Evolutionary conservation across 768 basidiomycete species (phyloP).

Genomic region (Daedaleopsis sinensis): DNA sequence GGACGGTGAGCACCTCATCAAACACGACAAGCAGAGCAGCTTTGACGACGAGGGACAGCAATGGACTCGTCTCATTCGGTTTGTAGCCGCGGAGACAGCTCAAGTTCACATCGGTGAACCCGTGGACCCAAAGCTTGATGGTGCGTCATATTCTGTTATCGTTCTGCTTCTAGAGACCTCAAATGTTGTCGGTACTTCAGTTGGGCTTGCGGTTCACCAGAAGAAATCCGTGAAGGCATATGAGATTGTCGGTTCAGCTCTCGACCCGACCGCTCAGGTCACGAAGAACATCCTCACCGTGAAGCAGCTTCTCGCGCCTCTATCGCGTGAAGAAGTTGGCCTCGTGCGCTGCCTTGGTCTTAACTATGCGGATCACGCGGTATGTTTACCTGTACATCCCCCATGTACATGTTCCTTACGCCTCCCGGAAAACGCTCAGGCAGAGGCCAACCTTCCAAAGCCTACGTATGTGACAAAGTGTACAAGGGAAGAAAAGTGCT

Average conservation of each 20-base stretch:
- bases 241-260: slow-evolving; percentile 71
- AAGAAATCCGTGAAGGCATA: slow-evolving; percentile 62
- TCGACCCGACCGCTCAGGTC: slow-evolving; percentile 68
- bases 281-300: slow-evolving; percentile 69
- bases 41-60: slow-evolving; percentile 38
- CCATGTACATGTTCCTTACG: not conserved
- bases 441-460: slow-evolving; percentile 63
- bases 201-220: slow-evolving; percentile 55
- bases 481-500: not conserved
- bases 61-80: slow-evolving; percentile 85
- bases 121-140: slow-evolving; percentile 64
- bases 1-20: slow-evolving; percentile 44
- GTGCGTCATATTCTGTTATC: slow-evolving; percentile 36
- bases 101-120: slow-evolving; percentile 81
- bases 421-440: slow-evolving; percentile 38
- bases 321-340: slow-evolving; percentile 64
- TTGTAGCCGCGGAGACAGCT: slow-evolving; percentile 74
- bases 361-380: slow-evolving; percentile 87
- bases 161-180: not conserved
- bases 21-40: not conserved
- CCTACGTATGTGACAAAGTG: slow-evolving; percentile 51
- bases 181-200: slow-evolving; percentile 39
- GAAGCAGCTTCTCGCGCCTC: slow-evolving; percentile 67
- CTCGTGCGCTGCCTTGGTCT: slow-evolving; percentile 77
- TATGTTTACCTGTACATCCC: slow-evolving; percentile 33